These are phyloP conservation scores for Collybiopsis confluens DNA, from an alignment of 768 basidiomycete genomes.

Conservation along the genomic window DNA sequence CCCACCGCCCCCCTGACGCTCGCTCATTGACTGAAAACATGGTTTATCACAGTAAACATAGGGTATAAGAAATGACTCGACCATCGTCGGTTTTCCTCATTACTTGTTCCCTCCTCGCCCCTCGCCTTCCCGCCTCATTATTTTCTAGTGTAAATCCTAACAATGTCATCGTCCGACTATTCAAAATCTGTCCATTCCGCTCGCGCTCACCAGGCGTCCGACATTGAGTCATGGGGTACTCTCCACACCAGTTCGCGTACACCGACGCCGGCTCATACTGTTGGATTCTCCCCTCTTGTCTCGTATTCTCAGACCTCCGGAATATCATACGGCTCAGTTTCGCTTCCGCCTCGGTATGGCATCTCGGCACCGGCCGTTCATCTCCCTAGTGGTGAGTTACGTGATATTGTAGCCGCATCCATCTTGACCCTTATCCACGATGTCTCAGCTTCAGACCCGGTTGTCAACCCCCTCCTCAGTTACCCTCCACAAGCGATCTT, in stretches of 20 bases:
- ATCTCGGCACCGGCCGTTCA: not conserved
- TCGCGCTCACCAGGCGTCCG: not conserved
- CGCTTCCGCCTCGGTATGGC: not conserved
- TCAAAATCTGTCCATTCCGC: conserved; percentile 2
- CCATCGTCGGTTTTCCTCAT: not conserved
- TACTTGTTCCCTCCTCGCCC: not conserved
- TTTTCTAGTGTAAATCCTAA: not conserved
- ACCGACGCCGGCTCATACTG: not conserved
- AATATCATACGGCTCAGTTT: not conserved
- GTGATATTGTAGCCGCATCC: not conserved
- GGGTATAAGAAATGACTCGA: conserved; percentile 8
- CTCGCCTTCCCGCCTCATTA: not conserved
- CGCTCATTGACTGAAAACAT: not conserved
- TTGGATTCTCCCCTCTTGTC: not conserved
- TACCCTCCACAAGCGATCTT: not conserved
- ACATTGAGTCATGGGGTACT: not conserved
- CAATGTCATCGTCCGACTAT: not conserved
- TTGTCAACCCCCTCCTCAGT: not conserved
- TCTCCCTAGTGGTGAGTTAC: not conserved
- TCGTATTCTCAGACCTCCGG: not conserved
- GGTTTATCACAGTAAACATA: not conserved
- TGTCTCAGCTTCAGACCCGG: not conserved
- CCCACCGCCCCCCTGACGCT: not conserved
- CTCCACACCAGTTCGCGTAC: not conserved
- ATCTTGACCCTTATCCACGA: not conserved